These are phyloP conservation scores for Macrolepiota dolichaula DNA, from an alignment of 768 basidiomycete genomes.

Conservation along the genomic window DNA sequence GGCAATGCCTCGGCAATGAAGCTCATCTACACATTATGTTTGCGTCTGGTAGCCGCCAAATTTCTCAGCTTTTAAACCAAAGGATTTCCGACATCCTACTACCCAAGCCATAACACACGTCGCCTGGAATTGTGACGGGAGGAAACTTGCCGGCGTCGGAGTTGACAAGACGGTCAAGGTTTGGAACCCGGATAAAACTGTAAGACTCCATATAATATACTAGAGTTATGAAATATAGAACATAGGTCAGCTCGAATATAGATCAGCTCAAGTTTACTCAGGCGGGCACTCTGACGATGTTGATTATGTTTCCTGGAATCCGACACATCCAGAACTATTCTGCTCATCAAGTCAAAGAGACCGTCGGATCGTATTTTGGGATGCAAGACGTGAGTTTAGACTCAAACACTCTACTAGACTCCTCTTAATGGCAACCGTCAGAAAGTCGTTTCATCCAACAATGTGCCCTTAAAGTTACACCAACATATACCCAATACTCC, in stretches of 20 bases:
- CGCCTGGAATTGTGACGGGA: conserved; percentile 83
- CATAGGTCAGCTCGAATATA: conserved; percentile 57
- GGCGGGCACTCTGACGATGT: conserved; percentile 77
- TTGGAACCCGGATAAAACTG: conserved; percentile 79
- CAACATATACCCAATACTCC: conserved; percentile 64
- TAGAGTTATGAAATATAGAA: background rate
- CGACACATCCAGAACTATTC: conserved; percentile 79
- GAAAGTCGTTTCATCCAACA: conserved; percentile 72
- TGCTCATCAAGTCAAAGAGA: conserved; percentile 79
- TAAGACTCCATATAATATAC: conserved; percentile 29
- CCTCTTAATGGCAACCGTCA: conserved; percentile 22
- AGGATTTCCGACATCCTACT: conserved; percentile 66
- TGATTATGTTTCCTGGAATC: conserved; percentile 85
- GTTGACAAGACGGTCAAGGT: conserved; percentile 74
- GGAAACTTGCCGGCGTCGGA: conserved; percentile 77
- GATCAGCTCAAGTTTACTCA: conserved; percentile 60
- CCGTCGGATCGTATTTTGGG: conserved; percentile 76
- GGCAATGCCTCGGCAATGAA: conserved; percentile 4
- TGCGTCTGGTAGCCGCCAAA: conserved; percentile 55
- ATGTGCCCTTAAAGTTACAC: conserved; percentile 53
- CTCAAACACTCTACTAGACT: background rate
- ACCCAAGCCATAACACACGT: conserved; percentile 70
- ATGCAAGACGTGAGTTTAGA: conserved; percentile 66
- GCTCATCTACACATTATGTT: conserved; percentile 17
- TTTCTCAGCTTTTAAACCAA: conserved; percentile 77